Evolutionary conservation across 257 asterid genomes (phyloP).

Genomic region (Striga asiatica): DNA sequence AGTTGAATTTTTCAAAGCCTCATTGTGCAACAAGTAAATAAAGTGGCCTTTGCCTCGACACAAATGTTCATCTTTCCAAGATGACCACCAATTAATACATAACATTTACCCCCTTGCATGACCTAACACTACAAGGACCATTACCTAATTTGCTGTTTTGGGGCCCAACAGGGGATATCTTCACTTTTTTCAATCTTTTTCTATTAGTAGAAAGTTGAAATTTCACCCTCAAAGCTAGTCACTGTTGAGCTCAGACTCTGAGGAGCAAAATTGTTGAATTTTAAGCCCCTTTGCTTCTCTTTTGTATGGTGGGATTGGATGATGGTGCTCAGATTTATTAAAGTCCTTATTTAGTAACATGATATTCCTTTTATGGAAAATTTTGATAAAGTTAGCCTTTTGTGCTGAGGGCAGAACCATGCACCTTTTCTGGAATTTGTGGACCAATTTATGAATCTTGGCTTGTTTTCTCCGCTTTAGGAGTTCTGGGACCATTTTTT

Average conservation of each 20-base stretch:
- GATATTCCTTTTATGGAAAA: conserved; percentile 27
- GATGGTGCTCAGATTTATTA: conserved; percentile 20
- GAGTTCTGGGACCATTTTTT: conserved; percentile 19
- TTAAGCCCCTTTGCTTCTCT: conserved; percentile 28
- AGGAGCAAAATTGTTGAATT: conserved; percentile 38
- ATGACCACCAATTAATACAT: conserved; percentile 17
- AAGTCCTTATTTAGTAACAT: conserved; percentile 25
- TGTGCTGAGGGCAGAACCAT: conserved; percentile 24
- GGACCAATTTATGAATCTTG: conserved; percentile 25
- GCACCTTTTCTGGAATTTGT: conserved; percentile 18
- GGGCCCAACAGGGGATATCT: conserved; percentile 32
- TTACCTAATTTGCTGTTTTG: conserved; percentile 33
- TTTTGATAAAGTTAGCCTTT: conserved; percentile 36
- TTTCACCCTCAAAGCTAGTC: conserved; percentile 34
- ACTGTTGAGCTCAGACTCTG: conserved; percentile 41
- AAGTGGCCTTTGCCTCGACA: neutral
- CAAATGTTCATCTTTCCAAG: conserved; percentile 26
- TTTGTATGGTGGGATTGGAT: conserved; percentile 36
- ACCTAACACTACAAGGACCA: conserved; percentile 40
- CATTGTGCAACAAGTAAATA: neutral
- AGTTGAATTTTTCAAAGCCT: conserved; percentile 16
- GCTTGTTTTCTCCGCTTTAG: conserved; percentile 17
- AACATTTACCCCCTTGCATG: conserved; percentile 28
- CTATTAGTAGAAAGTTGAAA: conserved; percentile 39
- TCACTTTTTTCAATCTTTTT: conserved; percentile 35